phyloP scores from a whole-genome alignment of 495 filamentous ascomycete species.

The Lindgomyces ingoldianus region DNA sequence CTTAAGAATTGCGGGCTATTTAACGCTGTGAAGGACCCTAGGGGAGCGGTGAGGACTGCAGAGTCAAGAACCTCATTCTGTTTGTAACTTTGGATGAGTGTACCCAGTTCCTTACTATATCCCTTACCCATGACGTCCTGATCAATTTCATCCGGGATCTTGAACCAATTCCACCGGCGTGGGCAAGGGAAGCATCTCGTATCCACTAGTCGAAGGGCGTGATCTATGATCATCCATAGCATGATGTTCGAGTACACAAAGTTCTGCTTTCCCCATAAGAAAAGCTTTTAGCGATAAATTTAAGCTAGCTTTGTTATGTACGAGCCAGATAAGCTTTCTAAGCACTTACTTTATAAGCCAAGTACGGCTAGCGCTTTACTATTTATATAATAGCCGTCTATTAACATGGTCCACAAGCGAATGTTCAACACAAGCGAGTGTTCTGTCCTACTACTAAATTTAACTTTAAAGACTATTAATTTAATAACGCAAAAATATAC shows the following conservation, averaged over 20 bases:
- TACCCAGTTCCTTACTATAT: slow-evolving; percentile 64
- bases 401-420: too few species aligned
- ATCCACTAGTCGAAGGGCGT: slow-evolving; percentile 67
- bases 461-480: too few species aligned
- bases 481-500: too few species aligned
- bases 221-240: slow-evolving; percentile 75
- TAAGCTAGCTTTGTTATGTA: too few species aligned
- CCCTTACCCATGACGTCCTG: slow-evolving; percentile 72
- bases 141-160: slow-evolving; percentile 62
- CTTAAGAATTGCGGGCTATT: slow-evolving; percentile 71
- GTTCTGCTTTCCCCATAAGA: slow-evolving; percentile 68
- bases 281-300: too few species aligned
- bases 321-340: too few species aligned
- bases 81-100: slow-evolving; percentile 73
- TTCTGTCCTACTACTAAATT: too few species aligned
- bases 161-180: slow-evolving; percentile 62
- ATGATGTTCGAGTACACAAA: slow-evolving; percentile 75
- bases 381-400: too few species aligned
- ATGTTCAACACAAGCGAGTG: too few species aligned
- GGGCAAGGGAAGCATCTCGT: slow-evolving; percentile 71
- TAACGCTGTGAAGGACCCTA: slow-evolving; percentile 74
- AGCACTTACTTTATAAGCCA: too few species aligned
- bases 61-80: slow-evolving; percentile 66
- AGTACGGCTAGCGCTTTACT: too few species aligned
- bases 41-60: slow-evolving; percentile 68